A percentile compares a stretch with the other conserved stretches of the same genome.
Conservation (phyloP, 805 yeast genomes). For the Priceomyces castillae region DNA sequence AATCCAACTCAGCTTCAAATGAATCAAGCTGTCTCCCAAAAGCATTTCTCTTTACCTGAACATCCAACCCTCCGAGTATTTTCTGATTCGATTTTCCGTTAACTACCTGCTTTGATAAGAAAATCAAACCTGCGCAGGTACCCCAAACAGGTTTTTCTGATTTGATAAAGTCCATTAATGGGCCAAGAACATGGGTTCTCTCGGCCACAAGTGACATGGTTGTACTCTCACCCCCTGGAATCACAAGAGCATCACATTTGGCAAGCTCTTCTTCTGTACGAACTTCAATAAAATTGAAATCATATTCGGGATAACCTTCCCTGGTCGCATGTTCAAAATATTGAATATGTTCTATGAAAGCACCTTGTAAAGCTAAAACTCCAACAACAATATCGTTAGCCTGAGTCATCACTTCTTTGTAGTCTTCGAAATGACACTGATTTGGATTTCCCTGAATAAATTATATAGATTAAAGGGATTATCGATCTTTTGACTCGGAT, state of each 20-base stretch:
- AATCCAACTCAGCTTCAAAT: conserved; percentile 49
- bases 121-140: conserved; percentile 80
- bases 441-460: no score
- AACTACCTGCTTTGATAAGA: conserved; percentile 53
- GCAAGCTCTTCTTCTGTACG: conserved; percentile 49
- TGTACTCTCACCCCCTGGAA: conserved; percentile 75
- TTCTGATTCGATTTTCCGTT: conserved; percentile 55
- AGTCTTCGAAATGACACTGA: neutral
- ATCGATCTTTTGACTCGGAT: no score
- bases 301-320: conserved; percentile 23
- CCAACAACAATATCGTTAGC: conserved; percentile 43
- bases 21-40: conserved; percentile 77
- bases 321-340: conserved; percentile 40
- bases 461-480: no score
- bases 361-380: conserved; percentile 77
- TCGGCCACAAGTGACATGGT: conserved; percentile 70
- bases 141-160: conserved; percentile 70
- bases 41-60: conserved; percentile 66
- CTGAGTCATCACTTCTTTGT: neutral
- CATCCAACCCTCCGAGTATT: conserved; percentile 61
- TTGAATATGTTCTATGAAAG: conserved; percentile 64
- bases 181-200: conserved; percentile 54
- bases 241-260: conserved; percentile 55
- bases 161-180: conserved; percentile 50
- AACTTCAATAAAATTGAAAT: conserved; percentile 45